Evolutionary conservation across 1,284 basidiomycete genomes (phyloP), one percentile per base, ranked within the genome.

Genomic region (Porodaedalea pini): DNA sequence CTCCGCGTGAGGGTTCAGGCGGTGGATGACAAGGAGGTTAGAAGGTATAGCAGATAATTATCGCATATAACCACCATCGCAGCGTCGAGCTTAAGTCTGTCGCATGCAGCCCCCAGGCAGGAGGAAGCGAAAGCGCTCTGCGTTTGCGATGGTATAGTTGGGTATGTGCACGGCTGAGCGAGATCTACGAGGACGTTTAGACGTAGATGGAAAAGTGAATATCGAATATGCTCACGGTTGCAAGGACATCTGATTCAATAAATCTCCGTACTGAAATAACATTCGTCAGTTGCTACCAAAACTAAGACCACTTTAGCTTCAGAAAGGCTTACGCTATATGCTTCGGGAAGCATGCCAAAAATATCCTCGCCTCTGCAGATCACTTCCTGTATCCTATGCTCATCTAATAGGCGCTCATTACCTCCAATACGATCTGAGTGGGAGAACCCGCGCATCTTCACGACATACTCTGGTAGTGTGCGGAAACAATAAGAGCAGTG

Each of bases 401-500:
- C 79, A 19, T 79, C 71, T 29, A 86, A 71, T 1, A 85, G 71
- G 15, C 76, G 69, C 34, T 73, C 65, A n/a, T 79, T 80, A 31
- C 79, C 63, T 15, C 68, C 82, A 21, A 87, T 78, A 27, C 85
- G 78, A 61, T 87, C 85, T 19, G 80, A 75, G 71, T 87, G 85
- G 4, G 82, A 85, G 68, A 82, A 86, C 1, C 83, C 78, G 65
- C 61, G 60, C 58, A 56, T 41, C 36, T 52, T 45, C 45, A 21
- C 6, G 21, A 29, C 29, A 11, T 41, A 32, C 45, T 37, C 29
- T 7, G 17, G 68, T 43, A 87, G 71, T 10, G 77, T 78, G 51
- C 77, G 72, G 75, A 87, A 88, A 70, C 85, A 87, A 69, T 79
- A 86, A 60, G 80, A 83, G 68, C 78, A 81, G 61, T 80, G 78